These are phyloP conservation scores for Didymella arachidicola DNA, from an alignment of 2,329 filamentous ascomycete genomes.

Conservation along the genomic window DNA sequence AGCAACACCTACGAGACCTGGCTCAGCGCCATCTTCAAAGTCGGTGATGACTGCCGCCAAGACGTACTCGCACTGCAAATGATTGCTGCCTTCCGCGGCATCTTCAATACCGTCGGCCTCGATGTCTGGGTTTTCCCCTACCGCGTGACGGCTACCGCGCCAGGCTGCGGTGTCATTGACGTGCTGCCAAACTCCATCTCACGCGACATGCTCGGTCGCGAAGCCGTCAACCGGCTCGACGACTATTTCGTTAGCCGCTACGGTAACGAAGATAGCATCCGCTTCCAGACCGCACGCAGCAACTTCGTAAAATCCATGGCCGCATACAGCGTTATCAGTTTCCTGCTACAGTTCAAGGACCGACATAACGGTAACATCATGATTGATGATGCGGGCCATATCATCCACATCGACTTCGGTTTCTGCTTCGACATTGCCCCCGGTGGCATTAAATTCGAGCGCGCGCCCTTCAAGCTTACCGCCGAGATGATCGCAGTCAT, in stretches of 20 bases:
- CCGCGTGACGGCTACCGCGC: slow-evolving; percentile 94
- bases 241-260: slow-evolving; percentile 99
- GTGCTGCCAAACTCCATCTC: slow-evolving; percentile 98
- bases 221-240: slow-evolving; percentile 96
- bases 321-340: slow-evolving; percentile 96
- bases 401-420: slow-evolving; percentile 97
- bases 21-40: slow-evolving; percentile 99
- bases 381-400: slow-evolving; percentile 96
- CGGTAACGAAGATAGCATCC: slow-evolving; percentile 91
- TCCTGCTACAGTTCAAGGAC: slow-evolving; percentile 98
- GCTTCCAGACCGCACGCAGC: slow-evolving; percentile 91
- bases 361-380: slow-evolving; percentile 99
- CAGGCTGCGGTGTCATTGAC: slow-evolving; percentile 97
- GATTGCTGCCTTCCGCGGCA: slow-evolving; percentile 96
- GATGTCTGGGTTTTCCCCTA: slow-evolving; percentile 98
- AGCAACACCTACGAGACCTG: slow-evolving; percentile 84
- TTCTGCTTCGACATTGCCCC: slow-evolving; percentile 99
- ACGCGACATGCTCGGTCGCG: slow-evolving; percentile 96
- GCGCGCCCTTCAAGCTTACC: slow-evolving; percentile 97
- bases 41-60: slow-evolving; percentile 97
- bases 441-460: slow-evolving; percentile 95
- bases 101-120: slow-evolving; percentile 92
- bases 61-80: slow-evolving; percentile 96
- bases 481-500: slow-evolving; percentile 99
- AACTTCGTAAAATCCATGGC: slow-evolving; percentile 99